A percentile compares a stretch with the other conserved stretches of the same genome.
Evolutionary conservation across 176 grass and related monocot species (phyloP).

Genomic region (maize (Zea mays)): Zm-B73-REFERENCE-NAM-5.0 NC_050096.1:3905001-3905500

Average conservation of each 20-base stretch:
- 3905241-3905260: conserved; percentile 84
- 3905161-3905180: conserved; percentile 89
- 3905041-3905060: conserved; percentile 89
- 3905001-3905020: conserved; percentile 87
- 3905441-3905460: neutral
- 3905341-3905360: conserved; percentile 89
- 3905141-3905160: conserved; percentile 94
- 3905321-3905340: conserved; percentile 94
- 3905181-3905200: conserved; percentile 90
- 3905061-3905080: conserved; percentile 86
- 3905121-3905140: conserved; percentile 95
- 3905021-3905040: conserved; percentile 91
- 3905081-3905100: conserved; percentile 93
- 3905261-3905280: conserved; percentile 79
- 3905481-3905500: neutral
- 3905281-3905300: conserved; percentile 80
- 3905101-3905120: conserved; percentile 86
- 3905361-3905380: conserved; percentile 92
- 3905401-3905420: neutral
- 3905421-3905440: neutral
- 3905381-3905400: neutral
- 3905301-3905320: conserved; percentile 81
- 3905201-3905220: conserved; percentile 86
- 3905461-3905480: neutral
- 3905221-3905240: conserved; percentile 76